phyloP scores from a whole-genome alignment of 441 rosid species.

The Sinapis alba region DNA sequence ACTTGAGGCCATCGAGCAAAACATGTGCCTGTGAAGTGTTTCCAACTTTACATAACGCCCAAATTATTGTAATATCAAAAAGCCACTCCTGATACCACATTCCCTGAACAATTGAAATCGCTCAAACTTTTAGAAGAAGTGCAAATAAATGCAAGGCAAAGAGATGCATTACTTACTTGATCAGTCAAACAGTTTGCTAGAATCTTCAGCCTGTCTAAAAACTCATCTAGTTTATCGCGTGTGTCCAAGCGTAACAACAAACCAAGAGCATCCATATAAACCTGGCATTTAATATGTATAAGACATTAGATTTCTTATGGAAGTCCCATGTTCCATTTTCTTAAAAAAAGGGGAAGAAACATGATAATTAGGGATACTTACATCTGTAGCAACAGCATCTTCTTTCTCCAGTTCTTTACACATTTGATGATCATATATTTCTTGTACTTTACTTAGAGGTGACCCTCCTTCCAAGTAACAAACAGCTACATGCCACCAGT shows the following conservation, averaged over 20 bases:
- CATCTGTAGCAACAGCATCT: conserved; percentile 64
- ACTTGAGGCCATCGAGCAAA: conserved; percentile 30
- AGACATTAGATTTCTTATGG: conserved; percentile 4
- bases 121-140: background rate
- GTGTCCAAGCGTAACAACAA: conserved; percentile 61
- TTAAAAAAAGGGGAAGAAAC: conserved; percentile 5
- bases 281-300: conserved; percentile 40
- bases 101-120: conserved; percentile 4
- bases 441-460: conserved; percentile 59
- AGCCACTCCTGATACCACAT: conserved; percentile 36
- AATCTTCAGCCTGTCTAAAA: conserved; percentile 51
- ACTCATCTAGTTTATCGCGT: conserved; percentile 50
- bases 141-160: background rate
- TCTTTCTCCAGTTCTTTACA: conserved; percentile 73
- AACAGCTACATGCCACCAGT: conserved; percentile 42
- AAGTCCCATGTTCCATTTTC: background rate
- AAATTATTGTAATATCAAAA: conserved; percentile 26
- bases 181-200: conserved; percentile 49
- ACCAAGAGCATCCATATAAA: conserved; percentile 78
- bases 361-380: conserved; percentile 34
- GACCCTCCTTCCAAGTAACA: conserved; percentile 94
- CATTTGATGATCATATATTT: conserved; percentile 65
- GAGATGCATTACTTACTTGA: conserved; percentile 5
- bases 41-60: conserved; percentile 34
- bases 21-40: conserved; percentile 6